Evolutionary conservation across 495 filamentous ascomycete species (phyloP), one percentile per base, ranked within the genome.

Genomic region (Margaritispora aquatica): DNA sequence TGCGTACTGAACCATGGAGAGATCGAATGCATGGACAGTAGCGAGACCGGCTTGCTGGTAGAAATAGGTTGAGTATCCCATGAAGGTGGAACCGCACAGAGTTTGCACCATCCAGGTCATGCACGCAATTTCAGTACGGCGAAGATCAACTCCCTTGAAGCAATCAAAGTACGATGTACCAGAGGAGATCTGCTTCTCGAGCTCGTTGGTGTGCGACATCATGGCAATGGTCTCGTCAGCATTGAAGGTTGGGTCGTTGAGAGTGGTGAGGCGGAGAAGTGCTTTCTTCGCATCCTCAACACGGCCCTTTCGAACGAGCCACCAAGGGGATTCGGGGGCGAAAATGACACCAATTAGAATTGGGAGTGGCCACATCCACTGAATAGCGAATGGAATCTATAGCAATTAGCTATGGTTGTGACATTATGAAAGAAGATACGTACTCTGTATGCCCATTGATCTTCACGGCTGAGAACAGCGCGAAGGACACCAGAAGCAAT

Each of bases 311-410:
- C 86, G 79, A 34, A 90, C 80, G 31, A 88, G 75, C 88, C 87
- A 90, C 82, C 87, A 90, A 0, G 88, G 88, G 0, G 83, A 87
- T 68, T 92, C 88, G 0, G 88, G 88, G 0, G 86, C 85, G 29
- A 88, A 75, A 41, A 69, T 73, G 21, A 84, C 80, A 26, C 77
- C 83, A 60, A 82, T 77, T 29, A 86, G 74, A 21, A 90, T 74
- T 0, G 86, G 85, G 19, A 87, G 63, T 0, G 86, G 85, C 84
- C 85, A 90, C 68, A 90, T 81, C 87, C 87, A 90, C 66, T 90
- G 87, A 3, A 88, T 48, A 4, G 65, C 65, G 31, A 61, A 64
- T 5, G 65, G 62, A 20, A 66, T 63, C n/a, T 57, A 19, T 13
- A 49, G 2, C 4, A 23, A 36, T 22, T 46, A 48, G 20, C 24